Evolutionary conservation across 306 rosid genomes (phyloP).

Genomic region (Pyrus betulifolia): DNA sequence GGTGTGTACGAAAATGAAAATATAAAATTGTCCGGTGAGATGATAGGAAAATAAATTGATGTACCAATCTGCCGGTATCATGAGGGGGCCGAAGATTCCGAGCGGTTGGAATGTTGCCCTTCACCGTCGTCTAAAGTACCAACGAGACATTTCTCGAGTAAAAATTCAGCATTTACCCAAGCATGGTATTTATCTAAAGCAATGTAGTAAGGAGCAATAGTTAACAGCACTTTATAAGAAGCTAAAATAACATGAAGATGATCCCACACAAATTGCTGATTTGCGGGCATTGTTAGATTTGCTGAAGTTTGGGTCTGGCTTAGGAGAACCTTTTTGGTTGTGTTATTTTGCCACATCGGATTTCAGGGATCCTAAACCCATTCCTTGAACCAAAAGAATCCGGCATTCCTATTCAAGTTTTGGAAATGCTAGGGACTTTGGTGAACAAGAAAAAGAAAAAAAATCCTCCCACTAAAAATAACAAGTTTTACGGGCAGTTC

Average conservation of each 20-base stretch:
- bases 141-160: slow-evolving; percentile 80
- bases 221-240: neutral
- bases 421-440: neutral
- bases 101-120: neutral
- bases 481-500: neutral
- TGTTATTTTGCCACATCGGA: neutral
- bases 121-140: slow-evolving; percentile 56
- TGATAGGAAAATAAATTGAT: neutral
- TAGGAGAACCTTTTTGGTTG: neutral
- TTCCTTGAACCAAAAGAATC: neutral
- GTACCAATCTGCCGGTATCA: neutral
- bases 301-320: neutral
- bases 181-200: slow-evolving; percentile 84
- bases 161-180: slow-evolving; percentile 86
- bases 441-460: neutral
- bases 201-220: slow-evolving; percentile 33
- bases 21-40: neutral
- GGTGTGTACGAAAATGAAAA: neutral
- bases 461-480: neutral
- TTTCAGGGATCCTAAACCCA: neutral
- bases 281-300: neutral
- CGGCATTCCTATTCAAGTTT: neutral
- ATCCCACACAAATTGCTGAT: neutral
- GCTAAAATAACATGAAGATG: neutral
- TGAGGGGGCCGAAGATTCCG: neutral